Base-by-base conservation (phyloP, 2,329 filamentous ascomycete species). In the Claviceps pusilla region DNA sequence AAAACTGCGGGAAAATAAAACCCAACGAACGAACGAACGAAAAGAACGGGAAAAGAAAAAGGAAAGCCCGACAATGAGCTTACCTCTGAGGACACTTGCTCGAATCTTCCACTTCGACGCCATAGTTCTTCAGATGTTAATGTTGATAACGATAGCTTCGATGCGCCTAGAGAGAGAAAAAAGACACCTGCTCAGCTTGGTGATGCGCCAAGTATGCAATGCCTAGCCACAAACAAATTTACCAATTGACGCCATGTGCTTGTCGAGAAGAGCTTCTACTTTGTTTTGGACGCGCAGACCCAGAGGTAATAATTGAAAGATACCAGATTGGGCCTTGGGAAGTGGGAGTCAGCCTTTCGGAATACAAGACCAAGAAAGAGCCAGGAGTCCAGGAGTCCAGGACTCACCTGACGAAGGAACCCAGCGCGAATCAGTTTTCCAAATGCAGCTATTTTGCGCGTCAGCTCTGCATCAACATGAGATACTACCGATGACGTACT, bases 251-350 rank as follows among this genome's bases (percentile, higher is more conserved):
- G 75, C 74, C 93, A 98, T 98, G 65, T 96, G 83, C 64, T 86
- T 87, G 65, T 96, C 90, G 60, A 98, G 85, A 11, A 97, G 71
- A 11, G 72, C 71, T 64, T 96, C 89, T 35, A 97, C 73, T 68
- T 97, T 98, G 52, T 89, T 80, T 63, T 95, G 89, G 0, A 97
- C 88, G 33, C 89, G 80, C 35, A 89, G 76, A 0, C 93, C 93
- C 0, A 98, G 71, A 0, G 93, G 93, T 1, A 98, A 76, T 64
- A 95, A 77, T 64, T 98, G 93, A 62, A 96, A 98, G 41, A 97
- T 82, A 33, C 93, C 93, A 7, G 90, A 82, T 65, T 95, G 86
- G 24, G 89, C 84, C 82, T 89, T 51, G 11, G 11, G 31, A n/a
- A 37, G 24, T 16, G 2, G 9, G n/a, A 7, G 16, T 53, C 14